These are phyloP conservation scores for Sarocladiaceae sp. DNA, from an alignment of 2,329 filamentous ascomycete genomes.

Conservation along the genomic window DNA sequence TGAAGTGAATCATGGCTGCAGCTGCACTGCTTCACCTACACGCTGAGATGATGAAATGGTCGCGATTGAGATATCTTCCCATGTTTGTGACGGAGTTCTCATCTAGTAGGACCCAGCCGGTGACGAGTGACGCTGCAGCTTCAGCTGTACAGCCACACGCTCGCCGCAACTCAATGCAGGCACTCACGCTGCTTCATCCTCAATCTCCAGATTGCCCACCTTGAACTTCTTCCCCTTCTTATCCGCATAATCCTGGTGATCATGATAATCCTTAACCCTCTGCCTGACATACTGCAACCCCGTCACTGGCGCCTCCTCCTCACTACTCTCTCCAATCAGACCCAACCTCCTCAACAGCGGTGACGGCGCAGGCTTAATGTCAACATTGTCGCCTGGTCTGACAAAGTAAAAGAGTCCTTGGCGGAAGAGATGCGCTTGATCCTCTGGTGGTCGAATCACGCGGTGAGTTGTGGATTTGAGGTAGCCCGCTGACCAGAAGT, in stretches of 20 bases:
- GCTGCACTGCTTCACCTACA: too few relatives aligned
- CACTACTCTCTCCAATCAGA: slow-evolving; percentile 18
- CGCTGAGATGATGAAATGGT: too few relatives aligned
- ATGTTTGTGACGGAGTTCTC: too few relatives aligned
- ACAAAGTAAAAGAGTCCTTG: slow-evolving; percentile 32
- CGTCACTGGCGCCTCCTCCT: slow-evolving; percentile 23
- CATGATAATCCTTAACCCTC: slow-evolving; percentile 34
- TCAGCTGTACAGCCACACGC: too few relatives aligned
- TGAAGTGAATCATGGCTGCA: too few relatives aligned
- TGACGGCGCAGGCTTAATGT: slow-evolving; percentile 24
- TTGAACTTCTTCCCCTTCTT: slow-evolving; percentile 2
- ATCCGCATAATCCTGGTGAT: slow-evolving; percentile 2
- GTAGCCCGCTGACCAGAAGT: slow-evolving; percentile 25
- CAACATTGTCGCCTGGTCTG: slow-evolving; percentile 26
- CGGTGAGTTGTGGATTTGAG: slow-evolving; percentile 30
- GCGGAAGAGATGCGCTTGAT: slow-evolving; percentile 26
- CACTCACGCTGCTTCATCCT: neutral
- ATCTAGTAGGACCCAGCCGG: too few relatives aligned
- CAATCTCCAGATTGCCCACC: slow-evolving; percentile 1
- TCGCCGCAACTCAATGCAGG: neutral
- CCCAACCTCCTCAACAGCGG: slow-evolving; percentile 23
- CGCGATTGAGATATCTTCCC: too few relatives aligned
- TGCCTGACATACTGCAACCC: slow-evolving; percentile 36
- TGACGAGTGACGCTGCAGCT: too few relatives aligned
- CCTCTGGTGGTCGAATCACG: slow-evolving; percentile 28